Evolutionary conservation across 805 yeast species (phyloP), one percentile per base, ranked within the genome.

Genomic region (Zygoascus bituminiphila): DNA sequence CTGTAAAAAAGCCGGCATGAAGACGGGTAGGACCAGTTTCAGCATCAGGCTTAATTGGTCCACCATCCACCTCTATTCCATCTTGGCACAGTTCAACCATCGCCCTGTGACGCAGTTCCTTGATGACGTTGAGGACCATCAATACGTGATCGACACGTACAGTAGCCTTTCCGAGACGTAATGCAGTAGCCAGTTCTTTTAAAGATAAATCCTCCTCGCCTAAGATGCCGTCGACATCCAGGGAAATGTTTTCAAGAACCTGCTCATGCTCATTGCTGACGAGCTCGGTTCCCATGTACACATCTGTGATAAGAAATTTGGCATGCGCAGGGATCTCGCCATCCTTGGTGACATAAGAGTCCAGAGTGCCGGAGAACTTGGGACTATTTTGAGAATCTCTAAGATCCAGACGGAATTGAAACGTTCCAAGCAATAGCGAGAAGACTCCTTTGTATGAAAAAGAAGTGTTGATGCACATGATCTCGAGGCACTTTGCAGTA

Each of bases 361-460:
- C 68, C 15, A 66, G 57, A 3, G 69, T 66, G 4, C 70, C 70
- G 12, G 61, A 59, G 51, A 66, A 65, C 23, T 57, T 60, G 19
- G 22, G 35, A 14, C 21, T 15, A 5, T 19, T 26, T n/a, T 17
- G 17, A 21, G 15, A 15, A 14, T 58, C 56, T 37, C 69, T 59
- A 47, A 63, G 48, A 40, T 66, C 70, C 5, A 64, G 45, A 14
- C 57, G 53, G 42, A 62, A 44, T n/a, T 49, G 44, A 17, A 60
- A 48, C 7, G 56, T 51, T 8, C 68, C 66, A 37, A 63, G 45
- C 9, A 63, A 57, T 7, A 61, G 38, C 14, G 65, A 52, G 43
- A 46, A 53, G 35, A 65, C 47, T 22, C 52, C 64, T 9, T 52
- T 53, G 40, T 53, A 49, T 5, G 60, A 59, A 20, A 64, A 15